Base-by-base conservation (phyloP, 1,284 basidiomycete genomes). In the Uromyces viciae-fabae region DNA sequence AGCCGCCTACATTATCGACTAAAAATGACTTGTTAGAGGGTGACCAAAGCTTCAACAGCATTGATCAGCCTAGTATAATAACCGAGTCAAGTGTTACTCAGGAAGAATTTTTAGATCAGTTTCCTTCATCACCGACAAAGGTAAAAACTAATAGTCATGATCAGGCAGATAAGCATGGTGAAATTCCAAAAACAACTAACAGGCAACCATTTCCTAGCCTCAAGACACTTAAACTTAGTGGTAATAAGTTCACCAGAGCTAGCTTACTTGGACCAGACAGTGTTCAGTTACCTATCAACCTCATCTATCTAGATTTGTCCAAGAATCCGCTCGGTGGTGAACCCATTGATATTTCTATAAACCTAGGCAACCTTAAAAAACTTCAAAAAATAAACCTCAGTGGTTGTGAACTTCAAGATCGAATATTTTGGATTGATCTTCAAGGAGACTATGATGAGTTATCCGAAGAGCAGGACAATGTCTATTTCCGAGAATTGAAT, bases 371-470 rank as follows among this genome's bases (percentile, higher is more conserved):
- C 28, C 62, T 71, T n/a, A 28, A 38, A 28, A 46, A 71, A 28
- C 66, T 79, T 11, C 28, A 9, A 9, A 79, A 46, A 71, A 31
- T 79, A 31, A 71, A 71, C n/a, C 54, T 79, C 22, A 71, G 66
- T 71, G 64, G 76, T 40, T 79, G 66, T 36, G 76, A 52, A n/a
- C 54, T 79, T 42, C 33, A 40, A 22, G 66, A 79, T 71, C 11
- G 33, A 42, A 56, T 79, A 14, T 79, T 79, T 72, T 69, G 64
- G 56, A 58, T 79, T 58, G 76, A 79, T n/a, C 3, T 71, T 3
- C 66, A 79, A 15, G 62, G 52, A 43, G 76, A 79, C 52, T 71
- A 71, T 54, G 76, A 79, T 69, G 66, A 79, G 49, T 33, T 79
- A 46, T 31, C 11, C 25, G 60, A 77, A 31, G 46, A n/a, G 9